Percentiles rank a stretch among this genome's conserved stretches.
phyloP scores from a whole-genome alignment of 208 protist genomes.

The Leishmania amazonensis region DNA sequence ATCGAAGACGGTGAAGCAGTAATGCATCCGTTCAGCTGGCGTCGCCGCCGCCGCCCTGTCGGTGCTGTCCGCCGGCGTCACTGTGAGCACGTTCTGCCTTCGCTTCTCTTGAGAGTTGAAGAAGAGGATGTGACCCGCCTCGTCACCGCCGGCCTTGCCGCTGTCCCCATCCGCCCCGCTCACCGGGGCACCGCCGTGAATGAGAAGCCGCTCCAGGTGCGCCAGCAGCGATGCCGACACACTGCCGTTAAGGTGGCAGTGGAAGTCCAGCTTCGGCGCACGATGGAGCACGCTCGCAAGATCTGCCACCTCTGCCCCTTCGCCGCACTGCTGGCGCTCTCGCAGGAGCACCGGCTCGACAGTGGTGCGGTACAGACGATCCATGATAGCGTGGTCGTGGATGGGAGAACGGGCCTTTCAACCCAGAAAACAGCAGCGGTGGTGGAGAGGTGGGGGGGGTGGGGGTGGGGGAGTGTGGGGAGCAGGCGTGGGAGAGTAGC shows the following conservation, averaged over 20 bases:
- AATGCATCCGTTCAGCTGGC: conserved; percentile 61
- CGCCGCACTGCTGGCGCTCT: neutral
- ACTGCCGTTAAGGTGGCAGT: conserved; percentile 84
- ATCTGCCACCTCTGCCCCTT: neutral
- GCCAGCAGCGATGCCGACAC: conserved; percentile 55
- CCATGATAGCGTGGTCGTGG: conserved; percentile 6
- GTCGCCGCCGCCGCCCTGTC: conserved; percentile 3
- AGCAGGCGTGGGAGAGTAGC: neutral
- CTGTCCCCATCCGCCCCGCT: neutral
- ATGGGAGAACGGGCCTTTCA: neutral
- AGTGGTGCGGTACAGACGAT: neutral
- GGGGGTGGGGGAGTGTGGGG: neutral
- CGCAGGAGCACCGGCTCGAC: conserved; percentile 7
- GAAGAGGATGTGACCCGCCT: conserved; percentile 14
- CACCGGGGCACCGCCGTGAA: conserved; percentile 2
- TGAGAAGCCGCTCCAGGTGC: conserved; percentile 49
- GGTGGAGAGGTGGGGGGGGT: neutral
- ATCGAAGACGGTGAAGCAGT: conserved; percentile 83
- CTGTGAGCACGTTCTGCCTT: conserved; percentile 21
- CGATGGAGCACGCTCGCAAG: conserved; percentile 19
- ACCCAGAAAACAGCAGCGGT: neutral
- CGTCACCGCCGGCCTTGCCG: neutral
- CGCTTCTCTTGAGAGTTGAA: conserved; percentile 34
- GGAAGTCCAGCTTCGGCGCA: conserved; percentile 71
- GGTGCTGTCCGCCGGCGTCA: neutral